Percentiles rank a stretch among this genome's conserved stretches.
Evolutionary conservation across 2,329 filamentous ascomycete genomes (phyloP).

Genomic region (Cercospora citrullina): DNA sequence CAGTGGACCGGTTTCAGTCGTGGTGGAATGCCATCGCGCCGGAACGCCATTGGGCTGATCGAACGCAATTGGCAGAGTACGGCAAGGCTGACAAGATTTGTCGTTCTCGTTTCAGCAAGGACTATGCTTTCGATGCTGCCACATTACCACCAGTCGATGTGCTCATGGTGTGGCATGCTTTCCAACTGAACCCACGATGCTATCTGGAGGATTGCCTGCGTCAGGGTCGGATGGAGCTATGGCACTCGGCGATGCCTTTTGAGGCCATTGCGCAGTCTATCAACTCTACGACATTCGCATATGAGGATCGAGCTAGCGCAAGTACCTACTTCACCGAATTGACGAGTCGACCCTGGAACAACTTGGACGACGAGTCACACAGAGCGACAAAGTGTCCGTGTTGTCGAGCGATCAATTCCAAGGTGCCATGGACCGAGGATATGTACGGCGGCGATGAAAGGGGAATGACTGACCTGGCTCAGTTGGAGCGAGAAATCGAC

Average conservation of each 20-base stretch:
- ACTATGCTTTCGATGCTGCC: neutral
- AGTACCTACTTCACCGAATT: constrained; percentile 49
- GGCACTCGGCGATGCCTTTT: constrained; percentile 69
- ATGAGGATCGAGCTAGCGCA: constrained; percentile 46
- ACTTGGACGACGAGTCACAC: constrained; percentile 51
- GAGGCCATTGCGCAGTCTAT: constrained; percentile 58
- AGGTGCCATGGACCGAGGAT: constrained; percentile 61
- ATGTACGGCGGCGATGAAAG: neutral
- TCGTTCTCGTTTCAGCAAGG: constrained; percentile 11
- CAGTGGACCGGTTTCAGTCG: constrained; percentile 65
- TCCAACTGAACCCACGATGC: constrained; percentile 73
- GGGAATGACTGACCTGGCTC: constrained; percentile 2
- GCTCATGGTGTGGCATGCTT: constrained; percentile 76
- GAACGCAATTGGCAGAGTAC: constrained; percentile 14
- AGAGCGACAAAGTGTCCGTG: constrained; percentile 58
- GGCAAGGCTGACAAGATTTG: constrained; percentile 25
- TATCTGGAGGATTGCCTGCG: constrained; percentile 74
- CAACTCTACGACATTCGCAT: constrained; percentile 58
- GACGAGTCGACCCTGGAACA: constrained; percentile 61
- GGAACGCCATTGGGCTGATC: constrained; percentile 14
- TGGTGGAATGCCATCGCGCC: constrained; percentile 59
- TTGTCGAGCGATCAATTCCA: constrained; percentile 44
- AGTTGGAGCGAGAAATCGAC: constrained; percentile 40
- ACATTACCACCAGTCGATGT: constrained; percentile 56
- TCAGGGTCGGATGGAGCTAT: constrained; percentile 56